These are phyloP conservation scores for Phaeosphaeria sp. DNA, from an alignment of 2,329 filamentous ascomycete genomes.

Conservation along the genomic window DNA sequence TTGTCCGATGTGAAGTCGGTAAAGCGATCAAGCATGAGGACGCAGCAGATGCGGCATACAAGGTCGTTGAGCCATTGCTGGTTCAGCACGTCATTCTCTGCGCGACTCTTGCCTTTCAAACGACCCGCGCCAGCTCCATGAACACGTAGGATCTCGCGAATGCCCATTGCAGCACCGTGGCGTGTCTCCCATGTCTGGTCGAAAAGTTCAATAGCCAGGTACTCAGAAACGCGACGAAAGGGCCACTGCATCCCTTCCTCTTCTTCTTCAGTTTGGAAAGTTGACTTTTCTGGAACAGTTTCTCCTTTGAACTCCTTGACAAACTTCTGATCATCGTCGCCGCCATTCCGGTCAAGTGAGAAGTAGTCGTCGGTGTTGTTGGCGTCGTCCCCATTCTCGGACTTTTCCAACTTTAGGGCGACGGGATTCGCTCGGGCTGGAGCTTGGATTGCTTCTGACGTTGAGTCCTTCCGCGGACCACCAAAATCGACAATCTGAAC, in stretches of 20 bases:
- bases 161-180: slow-evolving; percentile 93
- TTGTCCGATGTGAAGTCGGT: slow-evolving; percentile 98
- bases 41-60: slow-evolving; percentile 91
- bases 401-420: slow-evolving; percentile 65
- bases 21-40: slow-evolving; percentile 96
- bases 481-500: slow-evolving; percentile 89
- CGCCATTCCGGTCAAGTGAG: slow-evolving; percentile 78
- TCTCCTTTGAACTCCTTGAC: slow-evolving; percentile 95
- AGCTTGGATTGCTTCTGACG: slow-evolving; percentile 63
- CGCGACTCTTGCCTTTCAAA: slow-evolving; percentile 69
- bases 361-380: slow-evolving; percentile 75
- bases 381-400: slow-evolving; percentile 64
- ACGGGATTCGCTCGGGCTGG: slow-evolving; percentile 56
- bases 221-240: slow-evolving; percentile 91
- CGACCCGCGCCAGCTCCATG: slow-evolving; percentile 90
- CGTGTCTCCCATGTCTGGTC: slow-evolving; percentile 94
- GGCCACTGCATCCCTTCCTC: slow-evolving; percentile 89
- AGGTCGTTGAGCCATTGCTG: slow-evolving; percentile 90
- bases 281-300: slow-evolving; percentile 79
- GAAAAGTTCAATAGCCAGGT: slow-evolving; percentile 91
- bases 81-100: slow-evolving; percentile 81
- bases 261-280: slow-evolving; percentile 79
- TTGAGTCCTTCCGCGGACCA: slow-evolving; percentile 67
- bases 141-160: slow-evolving; percentile 89
- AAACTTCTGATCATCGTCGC: slow-evolving; percentile 90